phyloP scores from a whole-genome alignment of 495 filamentous ascomycete species.

The Immersiella caudata region DNA sequence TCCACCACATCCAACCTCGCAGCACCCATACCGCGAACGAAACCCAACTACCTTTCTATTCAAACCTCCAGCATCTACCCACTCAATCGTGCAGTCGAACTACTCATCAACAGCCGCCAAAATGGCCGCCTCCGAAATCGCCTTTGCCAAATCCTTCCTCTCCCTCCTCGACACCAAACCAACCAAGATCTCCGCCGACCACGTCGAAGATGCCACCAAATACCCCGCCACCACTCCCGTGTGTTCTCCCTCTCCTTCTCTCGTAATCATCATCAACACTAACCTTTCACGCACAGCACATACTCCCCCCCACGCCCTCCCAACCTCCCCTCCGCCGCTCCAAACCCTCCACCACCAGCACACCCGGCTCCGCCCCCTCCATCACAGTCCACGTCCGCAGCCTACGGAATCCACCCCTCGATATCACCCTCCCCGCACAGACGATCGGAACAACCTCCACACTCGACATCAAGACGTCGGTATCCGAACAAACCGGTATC shows the following conservation, averaged over 20 bases:
- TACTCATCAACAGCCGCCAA: background rate
- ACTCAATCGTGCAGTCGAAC: background rate
- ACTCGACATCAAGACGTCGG: slow-evolving; percentile 68
- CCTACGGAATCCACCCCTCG: slow-evolving; percentile 69
- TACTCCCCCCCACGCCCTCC: slow-evolving; percentile 49
- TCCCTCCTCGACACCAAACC: slow-evolving; percentile 74
- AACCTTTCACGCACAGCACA: slow-evolving; percentile 40
- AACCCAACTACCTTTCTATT: background rate
- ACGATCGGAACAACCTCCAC: slow-evolving; percentile 62
- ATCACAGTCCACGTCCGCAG: slow-evolving; percentile 70
- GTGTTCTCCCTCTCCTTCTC: slow-evolving; percentile 38
- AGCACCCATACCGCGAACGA: background rate
- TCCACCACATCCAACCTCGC: background rate
- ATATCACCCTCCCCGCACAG: slow-evolving; percentile 60
- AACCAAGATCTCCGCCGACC: slow-evolving; percentile 75
- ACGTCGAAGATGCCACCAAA: slow-evolving; percentile 79
- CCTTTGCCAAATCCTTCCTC: slow-evolving; percentile 84
- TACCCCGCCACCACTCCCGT: slow-evolving; percentile 73
- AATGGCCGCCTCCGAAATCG: slow-evolving; percentile 61
- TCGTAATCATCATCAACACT: background rate
- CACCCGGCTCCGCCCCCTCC: slow-evolving; percentile 48
- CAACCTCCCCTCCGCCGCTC: slow-evolving; percentile 17
- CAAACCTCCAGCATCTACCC: background rate
- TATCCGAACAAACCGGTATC: slow-evolving; percentile 55
- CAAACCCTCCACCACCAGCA: background rate